Base-by-base conservation (phyloP, 1,284 basidiomycete species). In the Neolentinus lepideus region DNA sequence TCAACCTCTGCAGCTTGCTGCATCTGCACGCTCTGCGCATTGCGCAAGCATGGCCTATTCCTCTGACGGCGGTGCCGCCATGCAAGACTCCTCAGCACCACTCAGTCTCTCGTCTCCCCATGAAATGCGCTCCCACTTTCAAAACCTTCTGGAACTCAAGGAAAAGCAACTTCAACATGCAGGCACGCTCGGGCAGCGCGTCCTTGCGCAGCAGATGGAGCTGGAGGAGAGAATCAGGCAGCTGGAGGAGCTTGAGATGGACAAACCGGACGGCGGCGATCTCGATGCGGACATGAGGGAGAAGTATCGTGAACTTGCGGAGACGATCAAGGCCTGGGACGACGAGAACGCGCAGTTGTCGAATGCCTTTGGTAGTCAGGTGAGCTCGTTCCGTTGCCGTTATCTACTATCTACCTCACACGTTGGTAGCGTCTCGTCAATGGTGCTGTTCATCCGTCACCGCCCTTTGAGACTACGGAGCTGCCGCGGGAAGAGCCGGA, bases 121-220 rank as follows among this genome's bases (percentile, higher is more conserved):
- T 61, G 81, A 88, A 71, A 79, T 90, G 74, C 88, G 86, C 62
- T 74, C 79, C 58, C 81, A 90, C 59, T 83, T 96, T 19, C 89
- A 94, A 64, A 74, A 75, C 56, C 82, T 95, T 58, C 81, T 97
- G 60, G 90, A 93, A 72, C 79, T 76, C 69, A 97, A 97, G 75
- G 89, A 93, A 68, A 84, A 85, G 66, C 92, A 97, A 69, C 85
- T 96, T 46, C 86, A 92, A 61, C 88, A 92, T 61, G 91, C 92
- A 6, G 93, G 90, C 45, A 87, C 85, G 56, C 85, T 97, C 67
- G 94, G 94, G 53, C 91, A 95, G 72, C 88, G 90, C 69, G 84
- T 98, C 62, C 84, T 96, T 59, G 82, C 84, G 25, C 94, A 97
- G 75, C 92, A 92, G 70, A 85, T 90, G 72, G 92, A 96, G 68